Base-by-base conservation (phyloP, 2,329 filamentous ascomycete genomes). In the Blastomyces emzantsi region DNA sequence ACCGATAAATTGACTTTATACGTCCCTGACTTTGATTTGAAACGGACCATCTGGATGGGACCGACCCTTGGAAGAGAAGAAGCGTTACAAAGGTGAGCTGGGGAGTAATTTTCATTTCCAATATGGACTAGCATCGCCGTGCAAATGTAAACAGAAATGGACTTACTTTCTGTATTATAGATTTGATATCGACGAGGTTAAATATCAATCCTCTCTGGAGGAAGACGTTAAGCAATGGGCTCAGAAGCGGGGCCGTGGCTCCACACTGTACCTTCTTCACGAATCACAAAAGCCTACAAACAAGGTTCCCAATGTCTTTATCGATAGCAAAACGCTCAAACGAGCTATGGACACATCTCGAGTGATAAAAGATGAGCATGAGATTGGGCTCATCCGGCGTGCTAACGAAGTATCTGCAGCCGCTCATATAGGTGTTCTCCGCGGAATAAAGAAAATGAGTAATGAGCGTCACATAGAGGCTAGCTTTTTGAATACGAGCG, bases 401-500 rank as follows among this genome's bases (percentile, higher is more conserved):
- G 89, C 89, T 62, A 92, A 91, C 74, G 77, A 82, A 61, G 81
- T 92, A 66, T 89, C 87, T 22, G 82, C 81, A n/a, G 78, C 82
- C 25, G 89, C 86, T 1, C 89, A 92, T 75, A 81, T 79, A 47
- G 82, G 81, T 22, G 83, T 89, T 2, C 76, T 90, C 51, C 77
- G 84, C 69, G 78, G 77, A 43, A 89, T 88, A 43, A 83, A 81
- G 67, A 78, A 80, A 33, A 89, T 88, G 30, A 80, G 80, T 67
- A 93, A 91, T 70, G 92, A 97, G 80, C 82, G 85, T 43, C 89
- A 97, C 73, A 85, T 97, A 41, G 88, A 96, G 73, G 92, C 87
- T 1, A 77, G 87, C 0, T 96, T 97, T 73, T 75, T 95, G 13
- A 86, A 90, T 72, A 82, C 83, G 39, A 95, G 90, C 73, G 84